Evolutionary conservation across 495 filamentous ascomycete species (phyloP).

Genomic region (Podospora comata): DNA sequence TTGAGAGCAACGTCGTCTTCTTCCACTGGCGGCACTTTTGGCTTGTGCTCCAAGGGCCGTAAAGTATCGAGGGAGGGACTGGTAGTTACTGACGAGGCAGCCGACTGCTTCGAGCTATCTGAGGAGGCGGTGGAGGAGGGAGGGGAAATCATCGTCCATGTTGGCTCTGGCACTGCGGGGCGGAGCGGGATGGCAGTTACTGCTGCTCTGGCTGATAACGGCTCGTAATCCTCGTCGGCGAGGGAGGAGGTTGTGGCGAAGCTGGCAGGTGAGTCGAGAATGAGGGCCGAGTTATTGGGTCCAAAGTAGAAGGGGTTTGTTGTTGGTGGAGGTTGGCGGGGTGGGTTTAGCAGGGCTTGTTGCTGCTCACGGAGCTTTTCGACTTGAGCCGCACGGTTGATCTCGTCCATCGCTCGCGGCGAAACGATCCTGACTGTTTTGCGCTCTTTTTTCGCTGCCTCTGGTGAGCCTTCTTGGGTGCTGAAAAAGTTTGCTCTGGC

Average conservation of each 20-base stretch:
- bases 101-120: constrained; percentile 22
- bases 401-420: constrained; percentile 32
- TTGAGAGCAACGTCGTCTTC: constrained; percentile 41
- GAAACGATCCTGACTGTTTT: constrained; percentile 34
- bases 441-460: constrained; percentile 18
- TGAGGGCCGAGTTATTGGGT: constrained; percentile 43
- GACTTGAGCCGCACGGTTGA: constrained; percentile 24
- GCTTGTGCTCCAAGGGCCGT: background rate
- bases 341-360: constrained; percentile 17
- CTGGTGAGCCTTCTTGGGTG: background rate
- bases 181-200: constrained; percentile 14
- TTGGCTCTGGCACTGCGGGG: constrained; percentile 42
- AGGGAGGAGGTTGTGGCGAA: constrained; percentile 13
- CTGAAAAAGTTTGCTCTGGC: constrained; percentile 34
- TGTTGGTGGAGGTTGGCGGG: background rate
- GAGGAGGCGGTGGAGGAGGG: constrained; percentile 30
- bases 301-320: constrained; percentile 34
- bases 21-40: constrained; percentile 19
- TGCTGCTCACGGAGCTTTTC: constrained; percentile 31
- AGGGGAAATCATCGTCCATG: constrained; percentile 52
- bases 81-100: constrained; percentile 25
- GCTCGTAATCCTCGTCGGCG: constrained; percentile 21
- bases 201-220: constrained; percentile 7
- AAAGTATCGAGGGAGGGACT: constrained; percentile 29
- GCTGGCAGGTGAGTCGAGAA: constrained; percentile 48